Conservation (phyloP, 352 stramenopile genomes). For the Phytophthora colocasiae region DNA sequence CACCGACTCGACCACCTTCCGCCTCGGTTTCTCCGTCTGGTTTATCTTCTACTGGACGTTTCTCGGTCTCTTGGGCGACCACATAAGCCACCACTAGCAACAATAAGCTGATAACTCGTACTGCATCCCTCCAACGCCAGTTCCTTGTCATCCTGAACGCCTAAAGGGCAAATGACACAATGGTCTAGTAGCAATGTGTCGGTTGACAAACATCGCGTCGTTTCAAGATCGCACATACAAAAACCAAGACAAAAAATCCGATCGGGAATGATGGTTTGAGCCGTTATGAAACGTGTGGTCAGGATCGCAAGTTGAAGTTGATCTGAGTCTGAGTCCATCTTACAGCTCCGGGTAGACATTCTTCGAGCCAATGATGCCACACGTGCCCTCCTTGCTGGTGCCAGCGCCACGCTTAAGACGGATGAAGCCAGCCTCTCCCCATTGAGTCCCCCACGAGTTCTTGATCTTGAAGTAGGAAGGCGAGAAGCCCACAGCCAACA, state of each 20-base stretch:
- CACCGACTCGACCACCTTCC: conserved; percentile 36
- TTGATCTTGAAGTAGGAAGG: conserved; percentile 94
- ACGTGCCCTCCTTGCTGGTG: conserved; percentile 46
- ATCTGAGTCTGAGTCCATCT: background rate
- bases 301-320: conserved; percentile 32
- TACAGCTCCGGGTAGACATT: conserved; percentile 69
- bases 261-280: conserved; percentile 22
- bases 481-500: conserved; percentile 97
- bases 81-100: conserved; percentile 31
- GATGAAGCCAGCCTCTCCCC: conserved; percentile 96
- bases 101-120: conserved; percentile 19
- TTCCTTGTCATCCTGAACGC: conserved; percentile 12
- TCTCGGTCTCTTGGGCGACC: conserved; percentile 10
- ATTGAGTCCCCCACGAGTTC: conserved; percentile 97
- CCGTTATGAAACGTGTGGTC: conserved; percentile 26
- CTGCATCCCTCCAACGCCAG: conserved; percentile 1
- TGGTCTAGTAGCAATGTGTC: too few relatives aligned
- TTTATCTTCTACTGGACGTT: conserved; percentile 4
- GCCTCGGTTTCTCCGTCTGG: conserved; percentile 14
- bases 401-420: conserved; percentile 85
- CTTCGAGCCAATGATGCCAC: conserved; percentile 62
- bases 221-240: conserved; percentile 33
- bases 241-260: conserved; percentile 29
- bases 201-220: conserved; percentile 10
- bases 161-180: conserved; percentile 11